phyloP scores from a whole-genome alignment of 441 rosid genomes.

The Croton setiger region DNA sequence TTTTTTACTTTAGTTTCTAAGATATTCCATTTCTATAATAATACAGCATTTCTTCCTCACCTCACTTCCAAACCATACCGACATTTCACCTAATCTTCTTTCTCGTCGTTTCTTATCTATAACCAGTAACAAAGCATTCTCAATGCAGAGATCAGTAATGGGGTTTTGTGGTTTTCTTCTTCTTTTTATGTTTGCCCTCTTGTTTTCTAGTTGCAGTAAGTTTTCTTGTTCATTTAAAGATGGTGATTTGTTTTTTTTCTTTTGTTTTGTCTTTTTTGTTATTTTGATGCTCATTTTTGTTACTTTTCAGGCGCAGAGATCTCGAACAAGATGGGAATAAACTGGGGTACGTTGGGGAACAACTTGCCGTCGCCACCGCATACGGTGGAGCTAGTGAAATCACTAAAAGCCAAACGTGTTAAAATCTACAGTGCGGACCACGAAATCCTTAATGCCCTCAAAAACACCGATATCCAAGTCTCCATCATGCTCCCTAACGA shows the following conservation, averaged over 20 bases:
- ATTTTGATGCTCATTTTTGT: neutral
- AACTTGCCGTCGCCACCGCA: constrained; percentile 63
- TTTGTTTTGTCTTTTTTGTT: neutral
- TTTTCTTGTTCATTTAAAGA: neutral
- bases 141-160: constrained; percentile 7
- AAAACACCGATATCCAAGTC: constrained; percentile 51
- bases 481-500: constrained; percentile 82
- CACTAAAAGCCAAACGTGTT: constrained; percentile 61
- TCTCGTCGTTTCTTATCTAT: no score
- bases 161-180: constrained; percentile 26
- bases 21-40: neutral
- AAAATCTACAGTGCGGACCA: constrained; percentile 87
- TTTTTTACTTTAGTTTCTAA: no score
- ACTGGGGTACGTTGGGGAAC: constrained; percentile 82
- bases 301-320: constrained; percentile 51
- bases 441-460: constrained; percentile 55
- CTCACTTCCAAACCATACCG: no score
- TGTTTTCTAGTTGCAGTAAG: constrained; percentile 42
- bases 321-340: constrained; percentile 58
- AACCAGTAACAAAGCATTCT: neutral
- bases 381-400: constrained; percentile 55
- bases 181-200: constrained; percentile 33
- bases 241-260: neutral
- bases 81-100: neutral
- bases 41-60: neutral